Evolutionary conservation across 176 grass and related monocot genomes (phyloP), one percentile per base, ranked within the genome.

Genomic region (Carex kokanica): DNA sequence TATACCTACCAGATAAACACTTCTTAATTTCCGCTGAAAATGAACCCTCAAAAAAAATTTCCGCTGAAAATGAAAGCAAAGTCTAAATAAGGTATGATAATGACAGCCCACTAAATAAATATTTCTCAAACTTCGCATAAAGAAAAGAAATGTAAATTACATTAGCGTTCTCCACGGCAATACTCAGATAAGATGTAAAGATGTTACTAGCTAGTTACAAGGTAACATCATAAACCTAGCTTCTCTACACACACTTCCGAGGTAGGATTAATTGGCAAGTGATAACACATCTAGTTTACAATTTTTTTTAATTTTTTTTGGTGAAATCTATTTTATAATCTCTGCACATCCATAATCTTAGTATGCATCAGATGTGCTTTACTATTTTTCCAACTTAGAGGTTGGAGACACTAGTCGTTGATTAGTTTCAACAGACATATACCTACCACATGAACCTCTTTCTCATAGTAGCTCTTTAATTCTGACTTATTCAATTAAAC

Each of bases 1-100:
- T 23, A 41, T 8, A 17, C 60, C 40, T 5, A 51, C 40, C 17
- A 66, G 38, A 67, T 53, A 53, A 82, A 53, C 11, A 34, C 20
- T 66, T 82, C 21, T 43, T 77, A 64, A 66, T 82, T 82, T 82
- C 31, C 3, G 32, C n/a, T n/a, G n/a, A n/a, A n/a, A n/a, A n/a
- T n/a, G n/a, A n/a, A n/a, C n/a, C n/a, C n/a, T n/a, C n/a, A n/a
- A n/a, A n/a, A n/a, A n/a, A n/a, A n/a, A n/a, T n/a, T n/a, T n/a
- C n/a, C n/a, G n/a, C 15, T n/a, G 54, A 80, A 80, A 45, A 40
- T 3, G 57, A 45, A 81, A 45, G 51, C 18, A 58, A n/a, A 32
- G 16, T 80, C 58, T 62, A 60, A 62, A 43, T 60, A 81, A 63
- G 54, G 43, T 23, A 63, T 60, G 77, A 60, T 58, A 17, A 60